Evolutionary conservation across 768 basidiomycete genomes (phyloP).

Genomic region (Pleurotus salmoneostramineus): DNA sequence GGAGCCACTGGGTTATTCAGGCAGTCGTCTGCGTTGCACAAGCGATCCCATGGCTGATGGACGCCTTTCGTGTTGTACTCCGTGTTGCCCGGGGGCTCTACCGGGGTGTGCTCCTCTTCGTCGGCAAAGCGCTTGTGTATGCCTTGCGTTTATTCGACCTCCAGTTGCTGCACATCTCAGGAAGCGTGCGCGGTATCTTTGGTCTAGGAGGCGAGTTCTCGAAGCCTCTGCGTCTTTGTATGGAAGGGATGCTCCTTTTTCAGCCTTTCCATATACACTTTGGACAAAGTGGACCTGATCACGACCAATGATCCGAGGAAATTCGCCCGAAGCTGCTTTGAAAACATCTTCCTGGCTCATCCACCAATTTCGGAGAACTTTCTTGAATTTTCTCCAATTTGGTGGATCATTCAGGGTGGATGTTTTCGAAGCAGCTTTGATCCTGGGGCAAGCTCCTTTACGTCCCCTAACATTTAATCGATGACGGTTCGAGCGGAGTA

Average conservation of each 20-base stretch:
- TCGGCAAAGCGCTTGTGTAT: background rate
- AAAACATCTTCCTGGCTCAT: background rate
- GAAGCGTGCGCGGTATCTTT: background rate
- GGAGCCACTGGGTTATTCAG: background rate
- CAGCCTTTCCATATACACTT: background rate
- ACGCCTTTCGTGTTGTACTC: background rate
- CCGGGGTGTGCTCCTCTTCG: background rate
- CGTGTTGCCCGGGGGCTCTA: background rate
- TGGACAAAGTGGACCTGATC: background rate
- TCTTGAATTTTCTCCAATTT: too few species aligned
- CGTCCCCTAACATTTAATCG: too few species aligned
- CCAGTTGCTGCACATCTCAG: background rate
- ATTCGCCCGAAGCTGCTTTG: background rate
- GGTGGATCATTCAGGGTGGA: too few species aligned
- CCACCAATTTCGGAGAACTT: background rate
- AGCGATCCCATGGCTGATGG: background rate
- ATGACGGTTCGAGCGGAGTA: too few species aligned
- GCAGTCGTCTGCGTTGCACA: background rate
- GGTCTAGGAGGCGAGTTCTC: background rate
- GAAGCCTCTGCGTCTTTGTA: background rate
- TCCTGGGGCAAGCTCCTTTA: too few species aligned
- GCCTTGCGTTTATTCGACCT: background rate
- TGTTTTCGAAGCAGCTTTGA: too few species aligned
- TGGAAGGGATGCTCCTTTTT: background rate
- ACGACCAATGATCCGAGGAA: background rate